These are phyloP conservation scores for Santalum album DNA, from an alignment of 164 flowering plant genomes.

Conservation along the genomic window DNA sequence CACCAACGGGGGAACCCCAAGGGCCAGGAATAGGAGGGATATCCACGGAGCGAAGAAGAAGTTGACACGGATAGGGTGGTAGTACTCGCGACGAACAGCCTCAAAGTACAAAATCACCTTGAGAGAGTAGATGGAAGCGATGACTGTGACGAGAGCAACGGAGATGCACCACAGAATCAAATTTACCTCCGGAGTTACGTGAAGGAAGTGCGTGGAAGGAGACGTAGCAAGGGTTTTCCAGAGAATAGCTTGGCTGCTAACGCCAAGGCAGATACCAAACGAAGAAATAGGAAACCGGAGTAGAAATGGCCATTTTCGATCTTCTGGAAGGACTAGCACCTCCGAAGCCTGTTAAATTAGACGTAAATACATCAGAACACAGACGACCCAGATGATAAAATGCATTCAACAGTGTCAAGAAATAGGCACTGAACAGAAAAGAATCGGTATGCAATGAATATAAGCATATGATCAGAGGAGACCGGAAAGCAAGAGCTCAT, in stretches of 20 bases:
- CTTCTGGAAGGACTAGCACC: slow-evolving; percentile 66
- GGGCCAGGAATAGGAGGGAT: slow-evolving; percentile 47
- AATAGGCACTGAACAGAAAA: too few species aligned
- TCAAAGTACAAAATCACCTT: slow-evolving; percentile 69
- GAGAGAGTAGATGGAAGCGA: slow-evolving; percentile 37
- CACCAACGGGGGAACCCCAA: slow-evolving; percentile 53
- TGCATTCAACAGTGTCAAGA: too few species aligned
- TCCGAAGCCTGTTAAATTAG: slow-evolving; percentile 51
- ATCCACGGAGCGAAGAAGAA: slow-evolving; percentile 94
- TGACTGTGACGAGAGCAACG: slow-evolving; percentile 30
- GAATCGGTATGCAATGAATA: too few species aligned
- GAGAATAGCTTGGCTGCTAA: slow-evolving; percentile 87
- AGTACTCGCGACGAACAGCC: slow-evolving; percentile 79
- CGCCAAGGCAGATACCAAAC: slow-evolving; percentile 80
- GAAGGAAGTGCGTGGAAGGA: slow-evolving; percentile 56
- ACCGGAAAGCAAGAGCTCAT: too few species aligned
- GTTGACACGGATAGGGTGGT: slow-evolving; percentile 82
- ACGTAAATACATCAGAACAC: not conserved
- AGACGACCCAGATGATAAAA: too few species aligned
- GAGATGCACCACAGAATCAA: slow-evolving; percentile 66
- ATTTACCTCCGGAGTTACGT: slow-evolving; percentile 42
- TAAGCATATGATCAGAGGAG: too few species aligned
- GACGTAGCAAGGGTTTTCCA: slow-evolving; percentile 76
- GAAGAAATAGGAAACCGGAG: slow-evolving; percentile 78
- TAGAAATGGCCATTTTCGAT: slow-evolving; percentile 82